Conservation (phyloP, 2,329 filamentous ascomycete genomes). For the Talaromyces islandicus region DNA sequence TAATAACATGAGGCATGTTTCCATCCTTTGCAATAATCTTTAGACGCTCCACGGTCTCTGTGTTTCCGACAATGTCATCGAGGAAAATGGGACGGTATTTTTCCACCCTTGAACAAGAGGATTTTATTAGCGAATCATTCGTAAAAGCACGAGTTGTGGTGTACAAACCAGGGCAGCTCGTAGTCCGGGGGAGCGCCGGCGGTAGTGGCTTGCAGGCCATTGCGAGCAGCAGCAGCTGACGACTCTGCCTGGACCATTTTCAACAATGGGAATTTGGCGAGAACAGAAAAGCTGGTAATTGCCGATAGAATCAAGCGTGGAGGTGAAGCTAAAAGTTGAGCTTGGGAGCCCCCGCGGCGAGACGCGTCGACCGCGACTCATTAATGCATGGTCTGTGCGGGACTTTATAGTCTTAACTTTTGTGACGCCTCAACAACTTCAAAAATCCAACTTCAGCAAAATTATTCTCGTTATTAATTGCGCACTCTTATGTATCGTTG, state of each 20-base stretch:
- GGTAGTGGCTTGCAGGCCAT: constrained; percentile 34
- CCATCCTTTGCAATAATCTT: constrained; percentile 98
- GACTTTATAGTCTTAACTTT: background rate
- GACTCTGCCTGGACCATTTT: constrained; percentile 43
- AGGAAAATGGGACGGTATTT: constrained; percentile 95
- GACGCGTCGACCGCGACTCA: background rate
- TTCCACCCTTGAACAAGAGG: constrained; percentile 69
- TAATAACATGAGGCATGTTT: constrained; percentile 99
- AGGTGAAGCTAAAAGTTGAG: background rate
- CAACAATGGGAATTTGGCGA: constrained; percentile 1
- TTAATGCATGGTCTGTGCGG: background rate
- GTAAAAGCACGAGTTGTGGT: background rate
- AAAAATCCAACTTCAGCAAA: too few species aligned
- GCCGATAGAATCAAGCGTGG: background rate
- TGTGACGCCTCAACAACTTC: background rate
- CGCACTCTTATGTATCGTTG: background rate
- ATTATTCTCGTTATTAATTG: background rate
- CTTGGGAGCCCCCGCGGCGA: background rate
- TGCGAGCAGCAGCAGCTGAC: constrained; percentile 37
- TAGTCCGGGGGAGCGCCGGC: constrained; percentile 39
- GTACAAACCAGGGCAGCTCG: constrained; percentile 44
- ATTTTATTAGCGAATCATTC: background rate
- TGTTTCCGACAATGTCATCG: constrained; percentile 96
- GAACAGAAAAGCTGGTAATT: background rate
- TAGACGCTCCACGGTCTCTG: constrained; percentile 90